Evolutionary conservation across 2,329 filamentous ascomycete species (phyloP), one percentile per base, ranked within the genome.

Genomic region (Xylaria sp.): DNA sequence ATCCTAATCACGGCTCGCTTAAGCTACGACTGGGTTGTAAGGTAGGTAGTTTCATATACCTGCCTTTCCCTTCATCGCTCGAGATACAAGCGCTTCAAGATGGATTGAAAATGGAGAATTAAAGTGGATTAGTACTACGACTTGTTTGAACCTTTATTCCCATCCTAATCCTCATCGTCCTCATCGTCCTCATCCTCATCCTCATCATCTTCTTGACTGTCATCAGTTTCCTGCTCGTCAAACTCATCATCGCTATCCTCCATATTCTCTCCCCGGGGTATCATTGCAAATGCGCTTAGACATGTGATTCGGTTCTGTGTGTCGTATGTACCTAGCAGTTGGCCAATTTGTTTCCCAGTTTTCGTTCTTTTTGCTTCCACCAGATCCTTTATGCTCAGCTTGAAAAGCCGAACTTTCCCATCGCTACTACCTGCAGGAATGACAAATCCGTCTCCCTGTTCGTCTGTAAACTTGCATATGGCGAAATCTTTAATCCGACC

Each of bases 241-340:
- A 68, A 69, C 40, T 78, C 77, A 48, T 78, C 75, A 33, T 88
- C 88, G 75, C 85, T 88, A 20, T 88, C 88, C 74, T 89, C 89
- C 53, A 84, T 83, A 26, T 86, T 86, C 48, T 89, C 88, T 17
- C 88, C 87, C 56, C 86, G 83, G 74, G 89, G 87, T 79, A 92
- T 87, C 93, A 98, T 97, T 71, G 93, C 83, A 82, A 97, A 98
- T 26, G 91, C 91, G 74, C 89, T 90, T 75, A 98, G 78, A 78
- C 96, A 98, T 44, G 94, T 98, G 73, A 98, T 94, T 65, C 96
- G 86, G 78, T 95, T 94, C 54, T 91, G 90, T 26, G 94, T 97
- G 80, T 94, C 91, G 76, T 96, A 96, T 38, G 87, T 89, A 17
- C 90, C 93, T 53, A 97, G 78, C 64, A 97, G 78, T 72, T 82